phyloP scores from a whole-genome alignment of 2,329 filamentous ascomycete species.

The Rhinocladiella similis region DNA sequence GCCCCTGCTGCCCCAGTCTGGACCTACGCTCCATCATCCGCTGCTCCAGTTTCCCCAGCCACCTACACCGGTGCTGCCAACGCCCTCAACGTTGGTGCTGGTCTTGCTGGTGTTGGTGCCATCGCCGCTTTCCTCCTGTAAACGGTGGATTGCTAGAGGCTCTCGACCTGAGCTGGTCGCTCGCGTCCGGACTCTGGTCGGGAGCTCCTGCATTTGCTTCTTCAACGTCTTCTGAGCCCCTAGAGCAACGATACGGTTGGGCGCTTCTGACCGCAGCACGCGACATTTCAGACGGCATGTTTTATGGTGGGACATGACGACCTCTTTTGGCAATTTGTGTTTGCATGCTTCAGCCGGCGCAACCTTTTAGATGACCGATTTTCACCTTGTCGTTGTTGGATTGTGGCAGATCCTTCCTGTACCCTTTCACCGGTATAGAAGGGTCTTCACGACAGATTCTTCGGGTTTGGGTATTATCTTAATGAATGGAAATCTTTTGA shows the following conservation, averaged over 20 bases:
- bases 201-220: conserved; percentile 18
- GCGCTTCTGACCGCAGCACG: neutral
- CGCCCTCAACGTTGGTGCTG: conserved; percentile 28
- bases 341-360: conserved; percentile 11
- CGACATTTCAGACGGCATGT: neutral
- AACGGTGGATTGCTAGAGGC: conserved; percentile 16
- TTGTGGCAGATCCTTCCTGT: conserved; percentile 10
- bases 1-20: conserved; percentile 1
- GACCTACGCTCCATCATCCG: conserved; percentile 13
- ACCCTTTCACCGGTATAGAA: conserved; percentile 10
- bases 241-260: neutral
- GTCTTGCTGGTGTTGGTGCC: conserved; percentile 31
- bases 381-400: conserved; percentile 13
- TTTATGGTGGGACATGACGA: conserved; percentile 11
- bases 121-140: conserved; percentile 31
- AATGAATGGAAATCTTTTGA: conserved; percentile 20
- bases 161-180: conserved; percentile 5
- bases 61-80: conserved; percentile 30
- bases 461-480: conserved; percentile 17
- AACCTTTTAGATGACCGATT: conserved; percentile 1
- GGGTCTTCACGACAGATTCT: conserved; percentile 11
- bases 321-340: conserved; percentile 1
- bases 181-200: neutral
- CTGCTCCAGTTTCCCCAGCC: conserved; percentile 11
- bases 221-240: conserved; percentile 4